Evolutionary conservation across 1,284 basidiomycete species (phyloP).

Genomic region (Fomitopsis betulina): DNA sequence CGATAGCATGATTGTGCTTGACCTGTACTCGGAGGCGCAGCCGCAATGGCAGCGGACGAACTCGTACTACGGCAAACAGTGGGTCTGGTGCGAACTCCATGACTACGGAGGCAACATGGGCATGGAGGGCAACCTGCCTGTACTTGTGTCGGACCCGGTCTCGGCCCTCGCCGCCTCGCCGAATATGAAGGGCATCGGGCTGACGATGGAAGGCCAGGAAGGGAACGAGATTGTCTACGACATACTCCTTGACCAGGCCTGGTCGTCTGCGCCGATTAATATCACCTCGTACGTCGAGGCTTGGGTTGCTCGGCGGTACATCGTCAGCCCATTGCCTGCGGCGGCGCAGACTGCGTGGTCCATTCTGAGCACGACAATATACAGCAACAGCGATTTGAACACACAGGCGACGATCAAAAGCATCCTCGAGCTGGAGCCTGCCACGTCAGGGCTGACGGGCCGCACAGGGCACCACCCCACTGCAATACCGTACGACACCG

Average conservation of each 20-base stretch:
- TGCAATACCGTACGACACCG: constrained; percentile 34
- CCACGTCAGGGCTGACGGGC: constrained; percentile 30
- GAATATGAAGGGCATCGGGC: constrained; percentile 36
- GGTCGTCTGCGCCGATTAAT: constrained; percentile 31
- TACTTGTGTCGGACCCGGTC: constrained; percentile 30
- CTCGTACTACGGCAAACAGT: constrained; percentile 38
- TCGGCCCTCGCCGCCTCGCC: constrained; percentile 26
- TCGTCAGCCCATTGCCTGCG: constrained; percentile 21
- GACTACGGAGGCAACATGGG: constrained; percentile 41
- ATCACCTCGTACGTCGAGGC: constrained; percentile 27
- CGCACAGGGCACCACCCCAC: constrained; percentile 32
- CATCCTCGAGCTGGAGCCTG: constrained; percentile 33
- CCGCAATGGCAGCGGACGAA: constrained; percentile 39
- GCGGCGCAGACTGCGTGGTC: constrained; percentile 33
- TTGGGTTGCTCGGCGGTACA: constrained; percentile 36
- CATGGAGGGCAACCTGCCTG: constrained; percentile 36
- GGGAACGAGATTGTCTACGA: constrained; percentile 42
- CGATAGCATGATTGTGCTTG: constrained; percentile 39
- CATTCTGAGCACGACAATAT: constrained; percentile 34
- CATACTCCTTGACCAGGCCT: constrained; percentile 38
- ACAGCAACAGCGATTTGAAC: constrained; percentile 31
- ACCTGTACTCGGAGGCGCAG: constrained; percentile 36
- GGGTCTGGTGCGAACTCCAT: constrained; percentile 43
- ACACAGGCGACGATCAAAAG: constrained; percentile 38
- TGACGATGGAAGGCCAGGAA: constrained; percentile 40